Evolutionary conservation across 2,329 filamentous ascomycete species (phyloP).

Genomic region (Rhinocladiella mackenziei): DNA sequence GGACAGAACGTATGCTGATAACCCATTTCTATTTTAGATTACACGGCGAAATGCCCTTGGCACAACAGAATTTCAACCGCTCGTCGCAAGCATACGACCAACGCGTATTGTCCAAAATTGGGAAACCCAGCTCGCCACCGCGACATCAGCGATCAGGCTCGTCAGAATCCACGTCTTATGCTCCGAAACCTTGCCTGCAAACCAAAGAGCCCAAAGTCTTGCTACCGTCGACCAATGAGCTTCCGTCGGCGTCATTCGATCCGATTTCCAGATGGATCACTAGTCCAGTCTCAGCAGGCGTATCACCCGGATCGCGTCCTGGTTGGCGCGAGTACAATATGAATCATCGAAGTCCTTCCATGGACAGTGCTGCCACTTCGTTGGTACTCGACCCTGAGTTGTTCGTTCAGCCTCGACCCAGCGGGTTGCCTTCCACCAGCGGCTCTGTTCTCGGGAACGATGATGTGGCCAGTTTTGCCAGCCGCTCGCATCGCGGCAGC

Average conservation of each 20-base stretch:
- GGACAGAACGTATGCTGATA: conserved; percentile 16
- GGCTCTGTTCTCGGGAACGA: conserved; percentile 47
- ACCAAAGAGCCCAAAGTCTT: conserved; percentile 21
- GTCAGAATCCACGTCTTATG: conserved; percentile 35
- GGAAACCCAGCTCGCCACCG: conserved; percentile 55
- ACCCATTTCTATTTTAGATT: conserved; percentile 40
- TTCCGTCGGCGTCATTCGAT: conserved; percentile 17
- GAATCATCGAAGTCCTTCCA: conserved; percentile 43
- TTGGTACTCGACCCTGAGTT: conserved; percentile 41
- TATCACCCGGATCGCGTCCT: conserved; percentile 40
- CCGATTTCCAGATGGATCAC: conserved; percentile 35
- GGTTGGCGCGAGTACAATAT: conserved; percentile 40
- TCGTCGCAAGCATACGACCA: conserved; percentile 62
- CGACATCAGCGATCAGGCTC: conserved; percentile 37
- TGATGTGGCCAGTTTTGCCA: conserved; percentile 48
- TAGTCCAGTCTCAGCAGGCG: conserved; percentile 39
- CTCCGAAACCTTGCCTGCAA: conserved; percentile 32
- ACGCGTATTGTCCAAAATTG: conserved; percentile 59
- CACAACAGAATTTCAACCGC: conserved; percentile 53
- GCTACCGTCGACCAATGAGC: conserved; percentile 21
- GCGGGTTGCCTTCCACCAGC: conserved; percentile 45
- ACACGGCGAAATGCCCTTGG: conserved; percentile 58
- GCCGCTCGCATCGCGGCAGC: conserved; percentile 55
- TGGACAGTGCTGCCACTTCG: conserved; percentile 40
- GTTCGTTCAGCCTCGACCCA: conserved; percentile 34